phyloP scores from a whole-genome alignment of 1,284 basidiomycete genomes.

The Papiliotrema flavescens region DNA sequence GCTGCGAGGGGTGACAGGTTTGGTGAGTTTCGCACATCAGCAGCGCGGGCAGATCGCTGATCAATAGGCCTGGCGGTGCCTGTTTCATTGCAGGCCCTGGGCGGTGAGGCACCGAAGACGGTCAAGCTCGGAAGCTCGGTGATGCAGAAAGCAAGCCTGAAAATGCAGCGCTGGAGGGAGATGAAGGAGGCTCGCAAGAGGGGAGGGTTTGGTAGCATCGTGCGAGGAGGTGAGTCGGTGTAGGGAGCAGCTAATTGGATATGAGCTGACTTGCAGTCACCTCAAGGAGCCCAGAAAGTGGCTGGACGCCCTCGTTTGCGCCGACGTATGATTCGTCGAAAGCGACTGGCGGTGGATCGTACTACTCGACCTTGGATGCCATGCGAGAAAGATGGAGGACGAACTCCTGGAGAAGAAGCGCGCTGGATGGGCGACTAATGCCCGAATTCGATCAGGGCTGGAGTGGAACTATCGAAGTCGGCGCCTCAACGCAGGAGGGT shows the following conservation, averaged over 20 bases:
- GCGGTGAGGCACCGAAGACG: too few relatives aligned
- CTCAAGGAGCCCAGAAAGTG: not conserved
- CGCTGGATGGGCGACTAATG: not conserved
- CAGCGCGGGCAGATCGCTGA: not conserved
- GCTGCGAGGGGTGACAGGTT: slow-evolving; percentile 27
- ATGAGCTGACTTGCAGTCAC: slow-evolving; percentile 10
- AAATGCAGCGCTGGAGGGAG: slow-evolving; percentile 40
- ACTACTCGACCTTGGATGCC: slow-evolving; percentile 29
- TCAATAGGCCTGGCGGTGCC: slow-evolving; percentile 29
- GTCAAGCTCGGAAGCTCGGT: slow-evolving; percentile 22
- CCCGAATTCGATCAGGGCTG: not conserved
- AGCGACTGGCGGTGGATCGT: slow-evolving; percentile 29
- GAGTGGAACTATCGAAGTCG: too few relatives aligned
- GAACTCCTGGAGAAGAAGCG: slow-evolving; percentile 14
- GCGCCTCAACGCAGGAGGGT: too few relatives aligned
- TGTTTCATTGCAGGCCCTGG: slow-evolving; percentile 25
- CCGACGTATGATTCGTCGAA: slow-evolving; percentile 35
- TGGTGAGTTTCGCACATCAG: slow-evolving; percentile 23
- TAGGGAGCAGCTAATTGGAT: not conserved
- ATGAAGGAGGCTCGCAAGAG: slow-evolving; percentile 5
- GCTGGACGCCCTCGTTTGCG: slow-evolving; percentile 36
- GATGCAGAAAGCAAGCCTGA: slow-evolving; percentile 35
- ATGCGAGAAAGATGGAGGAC: slow-evolving; percentile 38
- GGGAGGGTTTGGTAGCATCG: slow-evolving; percentile 30
- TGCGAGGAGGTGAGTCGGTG: slow-evolving; percentile 20